Conservation (phyloP, 2,329 filamentous ascomycete species). For the Neonectria sp. region DNA sequence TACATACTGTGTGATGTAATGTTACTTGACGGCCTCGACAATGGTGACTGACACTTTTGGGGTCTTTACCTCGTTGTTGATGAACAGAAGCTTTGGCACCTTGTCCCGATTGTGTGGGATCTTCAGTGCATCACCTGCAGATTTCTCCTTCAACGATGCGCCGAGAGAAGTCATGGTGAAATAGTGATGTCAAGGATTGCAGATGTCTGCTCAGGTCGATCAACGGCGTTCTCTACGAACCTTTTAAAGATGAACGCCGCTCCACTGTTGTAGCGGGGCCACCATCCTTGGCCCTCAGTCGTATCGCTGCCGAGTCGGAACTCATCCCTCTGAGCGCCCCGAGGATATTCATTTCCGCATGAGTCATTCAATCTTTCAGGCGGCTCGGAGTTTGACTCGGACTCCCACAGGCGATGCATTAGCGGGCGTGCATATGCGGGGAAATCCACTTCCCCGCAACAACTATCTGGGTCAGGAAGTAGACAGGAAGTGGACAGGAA, state of each 20-base stretch:
- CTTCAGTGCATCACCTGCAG: constrained; percentile 22
- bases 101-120: constrained; percentile 50
- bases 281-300: not conserved
- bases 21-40: not conserved
- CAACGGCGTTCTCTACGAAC: not conserved
- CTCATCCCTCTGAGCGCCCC: not conserved
- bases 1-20: constrained; percentile 48
- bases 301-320: not conserved
- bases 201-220: not conserved
- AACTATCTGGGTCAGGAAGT: not conserved
- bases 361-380: not conserved
- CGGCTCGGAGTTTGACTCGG: not conserved
- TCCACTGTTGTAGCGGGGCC: not conserved
- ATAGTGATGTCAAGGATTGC: not conserved
- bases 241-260: constrained; percentile 3
- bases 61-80: constrained; percentile 54
- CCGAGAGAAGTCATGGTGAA: constrained; percentile 44
- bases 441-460: constrained; percentile 20
- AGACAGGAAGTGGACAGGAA: constrained; percentile 8
- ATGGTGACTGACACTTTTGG: not conserved
- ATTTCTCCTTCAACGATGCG: constrained; percentile 38
- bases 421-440: constrained; percentile 14
- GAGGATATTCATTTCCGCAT: constrained; percentile 27
- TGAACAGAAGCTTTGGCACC: constrained; percentile 55
- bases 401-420: constrained; percentile 20